Evolutionary conservation across 1,139 yeast genomes (phyloP), one percentile per base, ranked within the genome.

Genomic region (Protomyces lactucae-debilis): DNA sequence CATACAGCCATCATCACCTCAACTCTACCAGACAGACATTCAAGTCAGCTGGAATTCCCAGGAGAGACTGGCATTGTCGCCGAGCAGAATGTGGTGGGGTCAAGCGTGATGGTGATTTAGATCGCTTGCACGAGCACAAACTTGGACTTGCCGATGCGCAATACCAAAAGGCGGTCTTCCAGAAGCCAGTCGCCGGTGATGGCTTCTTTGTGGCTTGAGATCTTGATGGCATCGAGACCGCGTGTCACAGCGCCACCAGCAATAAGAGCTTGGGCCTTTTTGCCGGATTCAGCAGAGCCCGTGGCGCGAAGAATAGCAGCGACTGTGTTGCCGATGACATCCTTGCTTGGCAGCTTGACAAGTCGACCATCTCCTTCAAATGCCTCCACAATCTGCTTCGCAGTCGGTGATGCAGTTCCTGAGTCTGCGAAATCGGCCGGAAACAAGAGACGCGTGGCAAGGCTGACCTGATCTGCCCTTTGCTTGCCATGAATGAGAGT

Each of bases 401-500:
- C 85, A 4, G 83, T 73, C 6, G 81, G 73, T 2, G 61, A 66
- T 1, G 66, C 60, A 14, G 75, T 68, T 8, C 79, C 79, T 8
- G 83, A 81, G 65, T 79, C 81, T 57, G 80, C 82, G 5, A 83
- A 83, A n/a, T 67, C 67, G 0, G 82, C 77, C 2, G 89, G 88
- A 73, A 86, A 88, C 59, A 89, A 74, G 66, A 87, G 81, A 4
- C 85, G 79, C 2, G 93, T 84, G 28, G 87, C 81, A 54, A 80
- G 78, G 9, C 85, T 83, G 72, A 90, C 86, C 64, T 83, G 81
- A 39, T 81, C 80, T 2, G 96, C 95, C 4, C 82, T 79, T 0
- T 93, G 95, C 10, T 79, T 79, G 0, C 98, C 99, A 74, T 91
- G 97, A 45, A 93, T 81, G 71, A 93, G 79, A 71, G 89, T 96